A percentile compares a stretch with the other conserved stretches of the same genome.
Conservation (phyloP, 2,329 filamentous ascomycete genomes). For the Colletotrichum sp. region DNA sequence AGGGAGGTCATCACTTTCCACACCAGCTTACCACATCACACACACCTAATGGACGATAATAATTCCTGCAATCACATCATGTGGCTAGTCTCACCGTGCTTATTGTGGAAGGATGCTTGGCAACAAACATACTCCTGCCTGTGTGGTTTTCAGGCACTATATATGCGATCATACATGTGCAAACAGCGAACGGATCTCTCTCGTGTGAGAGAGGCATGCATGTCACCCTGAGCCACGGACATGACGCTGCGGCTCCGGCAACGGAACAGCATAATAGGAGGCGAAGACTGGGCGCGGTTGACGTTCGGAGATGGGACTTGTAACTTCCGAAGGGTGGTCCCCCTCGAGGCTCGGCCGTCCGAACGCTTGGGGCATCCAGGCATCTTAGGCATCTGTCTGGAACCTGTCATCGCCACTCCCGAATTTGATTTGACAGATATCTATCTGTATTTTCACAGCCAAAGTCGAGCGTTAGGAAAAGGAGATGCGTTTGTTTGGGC, state of each 20-base stretch:
- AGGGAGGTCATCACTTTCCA: background rate
- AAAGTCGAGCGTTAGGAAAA: background rate
- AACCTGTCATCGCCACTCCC: background rate
- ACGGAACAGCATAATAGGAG: background rate
- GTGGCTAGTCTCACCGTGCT: background rate
- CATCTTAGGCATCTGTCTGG: background rate
- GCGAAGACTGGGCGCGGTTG: background rate
- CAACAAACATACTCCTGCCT: background rate
- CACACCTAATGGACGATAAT: background rate
- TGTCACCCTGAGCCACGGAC: background rate
- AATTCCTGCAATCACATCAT: background rate
- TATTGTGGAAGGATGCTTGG: background rate
- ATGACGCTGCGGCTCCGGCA: background rate
- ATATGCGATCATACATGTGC: background rate
- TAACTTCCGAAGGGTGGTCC: background rate
- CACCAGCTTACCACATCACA: background rate
- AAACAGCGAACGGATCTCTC: background rate
- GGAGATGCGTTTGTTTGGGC: background rate
- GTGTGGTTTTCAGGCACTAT: background rate
- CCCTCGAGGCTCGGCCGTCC: background rate
- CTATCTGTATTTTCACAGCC: background rate
- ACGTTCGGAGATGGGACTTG: background rate
- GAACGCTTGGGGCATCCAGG: constrained; percentile 9
- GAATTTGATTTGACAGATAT: background rate
- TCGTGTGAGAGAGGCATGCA: background rate